These are phyloP conservation scores for Beauveria medogensis DNA, from an alignment of 2,329 filamentous ascomycete genomes.

Conservation along the genomic window DNA sequence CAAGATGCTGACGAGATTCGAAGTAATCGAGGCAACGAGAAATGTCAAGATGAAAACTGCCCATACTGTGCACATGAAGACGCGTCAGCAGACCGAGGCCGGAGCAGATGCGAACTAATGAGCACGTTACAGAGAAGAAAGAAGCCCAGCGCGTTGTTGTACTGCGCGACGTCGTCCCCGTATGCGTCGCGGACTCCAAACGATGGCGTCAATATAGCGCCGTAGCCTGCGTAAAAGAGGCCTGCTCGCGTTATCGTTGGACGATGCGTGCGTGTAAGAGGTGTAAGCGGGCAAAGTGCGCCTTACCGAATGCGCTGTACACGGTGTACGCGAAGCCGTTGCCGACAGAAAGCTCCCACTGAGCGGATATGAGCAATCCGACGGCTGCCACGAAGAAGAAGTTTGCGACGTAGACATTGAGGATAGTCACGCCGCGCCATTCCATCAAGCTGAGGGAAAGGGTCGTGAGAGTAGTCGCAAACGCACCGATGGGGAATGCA, in stretches of 20 bases:
- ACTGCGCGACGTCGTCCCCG: constrained; percentile 17
- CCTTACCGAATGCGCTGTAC: constrained; percentile 42
- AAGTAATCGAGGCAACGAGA: constrained; percentile 18
- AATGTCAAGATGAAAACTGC: constrained; percentile 19
- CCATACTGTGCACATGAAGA: constrained; percentile 15
- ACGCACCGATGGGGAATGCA: constrained; percentile 42
- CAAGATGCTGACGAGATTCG: constrained; percentile 18
- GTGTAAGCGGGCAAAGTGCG: background rate
- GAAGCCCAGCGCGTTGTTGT: constrained; percentile 20
- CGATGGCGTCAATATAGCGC: constrained; percentile 18
- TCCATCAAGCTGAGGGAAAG: constrained; percentile 47
- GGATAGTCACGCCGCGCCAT: constrained; percentile 40
- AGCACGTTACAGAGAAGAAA: constrained; percentile 18
- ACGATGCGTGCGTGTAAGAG: background rate
- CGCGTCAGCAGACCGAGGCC: background rate
- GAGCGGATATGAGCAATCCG: constrained; percentile 44
- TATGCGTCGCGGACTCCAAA: constrained; percentile 20
- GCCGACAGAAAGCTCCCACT: constrained; percentile 46
- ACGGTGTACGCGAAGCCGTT: constrained; percentile 47
- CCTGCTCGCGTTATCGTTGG: constrained; percentile 8
- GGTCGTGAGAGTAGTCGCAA: constrained; percentile 46
- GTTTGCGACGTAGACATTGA: constrained; percentile 45
- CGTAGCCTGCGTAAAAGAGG: constrained; percentile 20
- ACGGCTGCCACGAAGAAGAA: constrained; percentile 44
- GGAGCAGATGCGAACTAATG: too few relatives aligned